Evolutionary conservation across 2,329 filamentous ascomycete genomes (phyloP).

Genomic region (Fusarium dlaminii): DNA sequence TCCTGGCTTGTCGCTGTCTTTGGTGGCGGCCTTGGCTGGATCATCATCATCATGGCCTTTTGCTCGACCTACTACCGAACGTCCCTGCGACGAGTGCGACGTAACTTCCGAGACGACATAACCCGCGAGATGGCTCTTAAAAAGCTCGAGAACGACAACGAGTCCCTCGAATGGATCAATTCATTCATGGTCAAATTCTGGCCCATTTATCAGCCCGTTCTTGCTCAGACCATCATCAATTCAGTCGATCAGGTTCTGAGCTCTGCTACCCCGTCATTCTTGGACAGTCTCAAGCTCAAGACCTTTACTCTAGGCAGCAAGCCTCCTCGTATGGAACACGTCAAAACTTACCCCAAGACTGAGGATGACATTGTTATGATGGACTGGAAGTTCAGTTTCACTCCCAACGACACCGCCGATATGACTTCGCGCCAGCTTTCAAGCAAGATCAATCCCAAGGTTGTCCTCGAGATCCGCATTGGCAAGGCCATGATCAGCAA

Average conservation of each 20-base stretch:
- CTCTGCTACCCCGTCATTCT: slow-evolving; percentile 87
- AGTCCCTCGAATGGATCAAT: slow-evolving; percentile 99
- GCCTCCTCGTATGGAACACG: slow-evolving; percentile 94
- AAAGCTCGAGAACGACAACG: slow-evolving; percentile 86
- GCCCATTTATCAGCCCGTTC: slow-evolving; percentile 96
- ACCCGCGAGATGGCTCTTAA: slow-evolving; percentile 88
- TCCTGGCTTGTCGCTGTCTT: slow-evolving; percentile 92
- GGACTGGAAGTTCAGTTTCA: slow-evolving; percentile 99
- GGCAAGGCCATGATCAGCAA: slow-evolving; percentile 98
- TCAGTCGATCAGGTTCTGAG: slow-evolving; percentile 97
- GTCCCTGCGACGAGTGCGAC: slow-evolving; percentile 88
- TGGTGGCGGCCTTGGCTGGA: slow-evolving; percentile 91
- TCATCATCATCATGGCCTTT: slow-evolving; percentile 90
- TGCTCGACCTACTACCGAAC: slow-evolving; percentile 98
- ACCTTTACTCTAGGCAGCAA: slow-evolving; percentile 95
- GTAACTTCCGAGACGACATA: slow-evolving; percentile 96
- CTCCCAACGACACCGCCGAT: slow-evolving; percentile 91
- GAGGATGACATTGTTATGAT: slow-evolving; percentile 96
- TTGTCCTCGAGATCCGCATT: slow-evolving; percentile 92
- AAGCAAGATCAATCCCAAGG: slow-evolving; percentile 96
- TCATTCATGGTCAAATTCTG: slow-evolving; percentile 98
- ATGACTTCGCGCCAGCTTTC: slow-evolving; percentile 90
- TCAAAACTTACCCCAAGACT: slow-evolving; percentile 96
- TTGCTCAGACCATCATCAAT: slow-evolving; percentile 90
- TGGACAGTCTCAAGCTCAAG: slow-evolving; percentile 93